Conservation (phyloP, 441 rosid species). For the Populus trichocarpa region DNA sequence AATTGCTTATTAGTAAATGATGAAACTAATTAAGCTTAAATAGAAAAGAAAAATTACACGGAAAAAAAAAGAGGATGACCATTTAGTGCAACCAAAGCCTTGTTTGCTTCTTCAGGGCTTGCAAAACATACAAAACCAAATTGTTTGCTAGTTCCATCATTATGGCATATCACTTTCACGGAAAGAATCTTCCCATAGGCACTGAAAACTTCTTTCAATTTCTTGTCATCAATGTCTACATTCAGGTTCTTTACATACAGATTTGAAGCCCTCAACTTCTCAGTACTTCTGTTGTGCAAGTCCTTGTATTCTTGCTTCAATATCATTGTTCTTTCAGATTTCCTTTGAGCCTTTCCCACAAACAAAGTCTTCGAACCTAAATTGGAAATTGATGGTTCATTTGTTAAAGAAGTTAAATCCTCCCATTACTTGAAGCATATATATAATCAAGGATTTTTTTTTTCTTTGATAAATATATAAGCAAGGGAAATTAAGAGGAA, state of each 20-base stretch:
- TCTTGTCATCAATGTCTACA: constrained; percentile 37
- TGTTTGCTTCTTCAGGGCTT: constrained; percentile 44
- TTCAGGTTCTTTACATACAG: constrained; percentile 64
- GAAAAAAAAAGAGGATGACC: constrained; percentile 22
- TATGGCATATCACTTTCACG: constrained; percentile 47
- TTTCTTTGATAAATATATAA: background rate
- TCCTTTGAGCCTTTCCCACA: constrained; percentile 63
- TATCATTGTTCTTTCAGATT: constrained; percentile 54
- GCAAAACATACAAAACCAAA: constrained; percentile 77
- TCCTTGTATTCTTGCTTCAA: constrained; percentile 30
- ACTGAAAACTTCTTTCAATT: constrained; percentile 42
- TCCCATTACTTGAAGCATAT: background rate
- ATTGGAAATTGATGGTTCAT: constrained; percentile 11
- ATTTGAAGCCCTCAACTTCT: constrained; percentile 35
- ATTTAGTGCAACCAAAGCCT: constrained; percentile 37
- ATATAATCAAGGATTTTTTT: background rate
- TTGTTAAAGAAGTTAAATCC: background rate
- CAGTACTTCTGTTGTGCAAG: constrained; percentile 12
- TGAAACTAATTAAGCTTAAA: constrained; percentile 10
- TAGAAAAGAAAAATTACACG: background rate
- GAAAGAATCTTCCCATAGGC: constrained; percentile 47
- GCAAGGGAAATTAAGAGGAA: background rate
- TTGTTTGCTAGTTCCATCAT: constrained; percentile 53
- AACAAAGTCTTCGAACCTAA: constrained; percentile 54
- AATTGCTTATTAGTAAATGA: constrained; percentile 7